phyloP scores from a whole-genome alignment of 305 asterid species.

The Solanum hybrid region DNA sequence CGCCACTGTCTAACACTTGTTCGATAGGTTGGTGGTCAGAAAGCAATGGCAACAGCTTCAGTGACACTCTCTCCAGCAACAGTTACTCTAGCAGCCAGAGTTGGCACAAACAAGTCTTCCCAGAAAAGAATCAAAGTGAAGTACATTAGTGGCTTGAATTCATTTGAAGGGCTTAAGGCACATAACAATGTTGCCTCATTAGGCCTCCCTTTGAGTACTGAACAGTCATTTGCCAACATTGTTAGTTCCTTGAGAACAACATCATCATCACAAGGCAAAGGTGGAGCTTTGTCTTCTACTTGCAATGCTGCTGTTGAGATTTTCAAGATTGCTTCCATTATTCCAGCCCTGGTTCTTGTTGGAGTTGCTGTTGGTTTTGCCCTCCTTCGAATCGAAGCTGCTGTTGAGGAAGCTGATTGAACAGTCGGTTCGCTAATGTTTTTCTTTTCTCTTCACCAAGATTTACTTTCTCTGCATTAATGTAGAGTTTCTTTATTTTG shows the following conservation, averaged over 20 bases:
- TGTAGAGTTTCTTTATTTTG: not conserved
- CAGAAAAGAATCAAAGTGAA: conserved; percentile 17
- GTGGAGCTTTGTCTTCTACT: conserved; percentile 63
- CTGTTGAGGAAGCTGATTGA: conserved; percentile 46
- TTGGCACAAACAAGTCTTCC: not conserved
- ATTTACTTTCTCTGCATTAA: not conserved
- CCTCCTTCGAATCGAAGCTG: conserved; percentile 67
- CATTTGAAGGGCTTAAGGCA: conserved; percentile 77
- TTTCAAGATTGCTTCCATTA: conserved; percentile 63
- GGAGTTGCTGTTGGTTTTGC: conserved; percentile 81
- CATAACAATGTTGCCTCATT: conserved; percentile 41
- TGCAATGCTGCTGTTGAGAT: conserved; percentile 58
- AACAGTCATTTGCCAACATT: conserved; percentile 52
- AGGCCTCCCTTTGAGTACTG: conserved; percentile 50
- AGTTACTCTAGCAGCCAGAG: not conserved
- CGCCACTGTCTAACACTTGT: not conserved
- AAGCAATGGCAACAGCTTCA: not conserved
- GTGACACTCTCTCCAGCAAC: not conserved
- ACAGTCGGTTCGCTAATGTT: not conserved
- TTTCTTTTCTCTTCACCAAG: not conserved
- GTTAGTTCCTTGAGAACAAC: conserved; percentile 35
- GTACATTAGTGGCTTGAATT: conserved; percentile 53
- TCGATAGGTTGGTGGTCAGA: not conserved
- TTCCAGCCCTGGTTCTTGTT: conserved; percentile 44
- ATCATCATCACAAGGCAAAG: conserved; percentile 16